Conservation (phyloP, 1,284 basidiomycete species). For the Bondarzewia mesenterica region DNA sequence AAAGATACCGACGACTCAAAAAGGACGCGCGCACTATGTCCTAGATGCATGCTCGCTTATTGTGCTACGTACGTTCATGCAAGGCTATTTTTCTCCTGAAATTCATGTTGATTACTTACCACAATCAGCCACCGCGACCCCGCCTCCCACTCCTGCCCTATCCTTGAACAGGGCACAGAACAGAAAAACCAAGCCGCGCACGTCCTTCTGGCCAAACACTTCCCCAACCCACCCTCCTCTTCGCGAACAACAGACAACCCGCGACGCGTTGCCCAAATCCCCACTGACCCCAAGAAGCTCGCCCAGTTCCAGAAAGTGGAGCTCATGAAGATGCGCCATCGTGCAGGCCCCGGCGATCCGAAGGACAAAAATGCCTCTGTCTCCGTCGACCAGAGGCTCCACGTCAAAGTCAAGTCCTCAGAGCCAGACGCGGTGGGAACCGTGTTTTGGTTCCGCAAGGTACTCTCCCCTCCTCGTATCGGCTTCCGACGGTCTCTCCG, state of each 20-base stretch:
- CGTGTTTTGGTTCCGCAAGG: constrained; percentile 67
- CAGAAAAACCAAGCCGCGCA: constrained; percentile 41
- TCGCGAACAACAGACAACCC: constrained; percentile 7
- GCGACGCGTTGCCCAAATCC: constrained; percentile 20
- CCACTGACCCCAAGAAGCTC: constrained; percentile 45
- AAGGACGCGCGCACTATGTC: constrained; percentile 34
- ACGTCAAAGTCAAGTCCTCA: constrained; percentile 38
- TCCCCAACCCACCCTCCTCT: constrained; percentile 26
- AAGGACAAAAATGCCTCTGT: constrained; percentile 40
- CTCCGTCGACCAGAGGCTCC: constrained; percentile 45
- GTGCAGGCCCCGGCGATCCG: constrained; percentile 52
- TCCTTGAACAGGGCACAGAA: constrained; percentile 11
- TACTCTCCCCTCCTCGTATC: constrained; percentile 15
- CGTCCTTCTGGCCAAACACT: constrained; percentile 47
- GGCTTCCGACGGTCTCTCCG: background rate
- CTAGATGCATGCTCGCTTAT: constrained; percentile 47
- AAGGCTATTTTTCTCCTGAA: background rate
- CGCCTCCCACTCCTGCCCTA: constrained; percentile 43
- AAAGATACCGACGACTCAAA: constrained; percentile 20
- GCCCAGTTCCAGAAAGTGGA: constrained; percentile 49
- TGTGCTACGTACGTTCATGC: constrained; percentile 51
- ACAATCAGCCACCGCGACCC: constrained; percentile 49
- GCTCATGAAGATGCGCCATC: constrained; percentile 67
- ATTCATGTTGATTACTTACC: background rate
- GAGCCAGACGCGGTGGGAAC: constrained; percentile 25